Evolutionary conservation across 2,329 filamentous ascomycete genomes (phyloP).

Genomic region (Gremmenia infestans): DNA sequence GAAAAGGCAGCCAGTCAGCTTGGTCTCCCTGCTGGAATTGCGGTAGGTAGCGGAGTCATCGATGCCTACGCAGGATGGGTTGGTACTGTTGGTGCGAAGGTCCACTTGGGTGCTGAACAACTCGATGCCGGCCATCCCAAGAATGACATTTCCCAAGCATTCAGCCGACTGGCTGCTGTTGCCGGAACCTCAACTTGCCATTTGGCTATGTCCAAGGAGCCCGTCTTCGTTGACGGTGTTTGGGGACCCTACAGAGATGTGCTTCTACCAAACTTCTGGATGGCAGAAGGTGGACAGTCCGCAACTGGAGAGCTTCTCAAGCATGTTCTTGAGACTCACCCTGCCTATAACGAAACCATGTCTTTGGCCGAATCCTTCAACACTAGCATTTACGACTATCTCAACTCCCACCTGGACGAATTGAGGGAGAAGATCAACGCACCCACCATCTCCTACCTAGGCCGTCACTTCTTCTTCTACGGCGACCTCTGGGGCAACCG

Average conservation of each 20-base stretch:
- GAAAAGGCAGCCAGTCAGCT: slow-evolving; percentile 79
- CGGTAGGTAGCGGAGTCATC: slow-evolving; percentile 93
- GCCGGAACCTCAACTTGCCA: slow-evolving; percentile 97
- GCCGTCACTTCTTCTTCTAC: slow-evolving; percentile 96
- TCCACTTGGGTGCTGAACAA: slow-evolving; percentile 64
- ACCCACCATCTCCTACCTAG: slow-evolving; percentile 78
- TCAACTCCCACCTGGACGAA: slow-evolving; percentile 80
- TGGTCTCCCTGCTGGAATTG: slow-evolving; percentile 79
- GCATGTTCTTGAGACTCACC: slow-evolving; percentile 92
- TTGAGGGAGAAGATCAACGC: slow-evolving; percentile 65
- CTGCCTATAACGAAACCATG: slow-evolving; percentile 75
- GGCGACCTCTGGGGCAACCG: slow-evolving; percentile 96
- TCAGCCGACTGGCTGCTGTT: slow-evolving; percentile 86
- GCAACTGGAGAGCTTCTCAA: slow-evolving; percentile 93
- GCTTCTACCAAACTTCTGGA: slow-evolving; percentile 86
- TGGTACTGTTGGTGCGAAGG: slow-evolving; percentile 95
- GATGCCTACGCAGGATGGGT: slow-evolving; percentile 99
- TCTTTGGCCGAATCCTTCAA: slow-evolving; percentile 77
- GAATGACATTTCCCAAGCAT: slow-evolving; percentile 89
- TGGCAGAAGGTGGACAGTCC: slow-evolving; percentile 95
- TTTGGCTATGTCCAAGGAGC: slow-evolving; percentile 87
- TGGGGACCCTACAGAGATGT: slow-evolving; percentile 98
- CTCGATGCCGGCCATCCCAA: slow-evolving; percentile 63
- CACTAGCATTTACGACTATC: slow-evolving; percentile 89
- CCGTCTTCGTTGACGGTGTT: slow-evolving; percentile 90